Evolutionary conservation across 1,139 yeast genomes (phyloP).

Genomic region (Protomyces lactucae-debilis): DNA sequence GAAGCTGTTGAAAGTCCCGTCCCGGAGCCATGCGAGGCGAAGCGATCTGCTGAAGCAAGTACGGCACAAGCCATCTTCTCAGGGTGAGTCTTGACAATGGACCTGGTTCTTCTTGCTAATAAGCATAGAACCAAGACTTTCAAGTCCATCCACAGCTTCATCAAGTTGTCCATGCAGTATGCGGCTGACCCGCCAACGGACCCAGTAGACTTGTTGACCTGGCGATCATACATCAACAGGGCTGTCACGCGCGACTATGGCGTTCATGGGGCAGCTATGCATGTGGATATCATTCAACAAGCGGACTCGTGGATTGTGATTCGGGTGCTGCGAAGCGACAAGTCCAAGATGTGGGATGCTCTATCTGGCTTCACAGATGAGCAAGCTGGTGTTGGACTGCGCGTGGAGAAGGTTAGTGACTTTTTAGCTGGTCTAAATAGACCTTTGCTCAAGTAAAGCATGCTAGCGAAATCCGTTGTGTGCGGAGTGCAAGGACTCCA

Average conservation of each 20-base stretch:
- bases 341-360: background rate
- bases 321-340: background rate
- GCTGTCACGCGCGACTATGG: background rate
- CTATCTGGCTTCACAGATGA: background rate
- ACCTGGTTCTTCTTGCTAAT: background rate
- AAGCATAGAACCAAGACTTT: background rate
- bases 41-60: background rate
- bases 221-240: background rate
- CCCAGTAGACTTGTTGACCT: background rate
- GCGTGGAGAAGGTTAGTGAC: background rate
- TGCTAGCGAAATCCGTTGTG: background rate
- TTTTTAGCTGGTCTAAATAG: background rate
- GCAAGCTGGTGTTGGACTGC: background rate
- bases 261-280: background rate
- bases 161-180: background rate
- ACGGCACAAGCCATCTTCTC: background rate
- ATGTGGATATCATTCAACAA: background rate
- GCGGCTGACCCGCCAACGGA: background rate
- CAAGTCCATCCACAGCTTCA: background rate
- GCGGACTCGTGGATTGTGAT: background rate
- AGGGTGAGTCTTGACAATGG: background rate
- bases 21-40: background rate
- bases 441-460: background rate
- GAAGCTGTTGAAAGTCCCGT: slow-evolving; percentile 2
- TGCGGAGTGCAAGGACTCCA: too few species aligned